Evolutionary conservation across 2,329 filamentous ascomycete species (phyloP).

Genomic region (Magnaporthiopsis rhizophila): DNA sequence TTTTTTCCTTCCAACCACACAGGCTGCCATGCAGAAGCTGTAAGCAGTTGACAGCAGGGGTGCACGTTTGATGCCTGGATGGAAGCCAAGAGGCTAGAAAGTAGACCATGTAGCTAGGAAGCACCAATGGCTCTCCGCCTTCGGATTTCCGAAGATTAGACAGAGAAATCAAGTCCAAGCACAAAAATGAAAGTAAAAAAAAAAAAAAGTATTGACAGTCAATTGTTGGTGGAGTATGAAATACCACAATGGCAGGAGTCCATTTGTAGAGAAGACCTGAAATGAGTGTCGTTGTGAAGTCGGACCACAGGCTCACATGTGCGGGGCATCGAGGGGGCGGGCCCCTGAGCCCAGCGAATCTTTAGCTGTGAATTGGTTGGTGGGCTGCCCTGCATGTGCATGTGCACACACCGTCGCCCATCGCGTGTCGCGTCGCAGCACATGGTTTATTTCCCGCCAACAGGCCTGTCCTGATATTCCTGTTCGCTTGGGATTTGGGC

Average conservation of each 20-base stretch:
- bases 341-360: not conserved
- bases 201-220: not conserved
- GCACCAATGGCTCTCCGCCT: too few species aligned
- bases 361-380: not conserved
- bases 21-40: slow-evolving; percentile 79
- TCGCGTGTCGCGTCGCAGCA: not conserved
- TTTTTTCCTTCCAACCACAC: slow-evolving; percentile 18
- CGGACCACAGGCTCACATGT: too few species aligned
- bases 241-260: not conserved
- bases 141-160: too few species aligned
- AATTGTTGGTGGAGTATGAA: not conserved
- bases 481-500: too few species aligned
- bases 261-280: too few species aligned
- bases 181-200: not conserved
- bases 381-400: not conserved
- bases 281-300: too few species aligned
- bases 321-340: not conserved
- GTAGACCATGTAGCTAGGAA: too few species aligned
- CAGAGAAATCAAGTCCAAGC: too few species aligned
- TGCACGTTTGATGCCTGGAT: too few species aligned
- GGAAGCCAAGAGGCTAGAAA: too few species aligned
- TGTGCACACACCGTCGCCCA: not conserved
- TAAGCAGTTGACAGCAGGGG: slow-evolving; percentile 37
- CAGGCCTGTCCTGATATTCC: too few species aligned
- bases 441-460: too few species aligned